phyloP scores from a whole-genome alignment of 2,329 filamentous ascomycete species.

The Balansia obtecta region DNA sequence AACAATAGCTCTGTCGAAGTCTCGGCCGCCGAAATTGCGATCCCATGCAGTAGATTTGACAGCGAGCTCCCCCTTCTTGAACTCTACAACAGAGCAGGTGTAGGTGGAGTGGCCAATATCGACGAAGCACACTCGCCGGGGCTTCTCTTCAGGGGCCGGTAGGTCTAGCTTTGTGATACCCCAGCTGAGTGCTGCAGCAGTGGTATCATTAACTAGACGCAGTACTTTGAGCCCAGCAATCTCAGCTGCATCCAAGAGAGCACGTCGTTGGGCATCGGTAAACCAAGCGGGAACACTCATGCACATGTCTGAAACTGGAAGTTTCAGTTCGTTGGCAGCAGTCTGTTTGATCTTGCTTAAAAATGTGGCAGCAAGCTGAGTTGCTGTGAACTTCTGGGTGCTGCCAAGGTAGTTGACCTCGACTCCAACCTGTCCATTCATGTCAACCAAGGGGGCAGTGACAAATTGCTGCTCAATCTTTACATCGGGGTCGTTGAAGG shows the following conservation, averaged over 20 bases:
- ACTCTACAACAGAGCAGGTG: conserved; percentile 88
- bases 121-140: conserved; percentile 78
- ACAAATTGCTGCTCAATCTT: conserved; percentile 86
- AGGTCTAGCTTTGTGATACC: conserved; percentile 97
- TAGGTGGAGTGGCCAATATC: conserved; percentile 97
- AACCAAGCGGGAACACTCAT: conserved; percentile 96
- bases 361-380: conserved; percentile 90
- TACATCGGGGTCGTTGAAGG: conserved; percentile 80
- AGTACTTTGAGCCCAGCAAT: conserved; percentile 88
- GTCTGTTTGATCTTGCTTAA: conserved; percentile 89
- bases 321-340: conserved; percentile 72
- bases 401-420: conserved; percentile 89
- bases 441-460: conserved; percentile 73
- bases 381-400: conserved; percentile 91
- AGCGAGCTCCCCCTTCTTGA: conserved; percentile 89
- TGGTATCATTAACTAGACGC: conserved; percentile 94
- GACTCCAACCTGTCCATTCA: conserved; percentile 88
- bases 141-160: conserved; percentile 78
- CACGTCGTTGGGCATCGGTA: conserved; percentile 84
- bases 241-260: conserved; percentile 81
- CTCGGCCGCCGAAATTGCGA: conserved; percentile 90
- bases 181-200: conserved; percentile 87
- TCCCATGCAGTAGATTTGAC: conserved; percentile 90
- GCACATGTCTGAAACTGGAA: conserved; percentile 85
- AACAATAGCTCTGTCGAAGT: conserved; percentile 90